Conservation (phyloP, 805 yeast genomes). For the Metschnikowia baotianmanensis region DNA sequence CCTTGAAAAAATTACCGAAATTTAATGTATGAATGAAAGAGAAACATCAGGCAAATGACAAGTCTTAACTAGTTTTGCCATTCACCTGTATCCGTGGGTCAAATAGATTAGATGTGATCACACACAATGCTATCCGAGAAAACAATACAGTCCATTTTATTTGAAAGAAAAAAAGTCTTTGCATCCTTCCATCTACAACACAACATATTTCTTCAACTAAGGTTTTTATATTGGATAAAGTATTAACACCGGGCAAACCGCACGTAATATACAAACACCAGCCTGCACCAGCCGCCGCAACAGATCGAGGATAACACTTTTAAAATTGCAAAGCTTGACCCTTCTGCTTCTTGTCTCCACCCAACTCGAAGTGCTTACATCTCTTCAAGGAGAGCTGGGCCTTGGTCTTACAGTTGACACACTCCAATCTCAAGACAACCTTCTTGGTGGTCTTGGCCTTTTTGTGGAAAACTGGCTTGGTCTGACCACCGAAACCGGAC, state of each 20-base stretch:
- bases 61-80: no score
- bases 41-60: no score
- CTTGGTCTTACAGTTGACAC: conserved; percentile 98
- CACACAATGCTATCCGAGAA: no score
- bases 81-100: no score
- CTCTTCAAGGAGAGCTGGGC: conserved; percentile 97
- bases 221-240: conserved; percentile 10
- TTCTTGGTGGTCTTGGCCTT: conserved; percentile 99
- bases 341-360: conserved; percentile 99
- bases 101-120: no score
- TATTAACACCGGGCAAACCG: conserved; percentile 13
- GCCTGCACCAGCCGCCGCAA: conserved; percentile 12
- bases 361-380: conserved; percentile 99
- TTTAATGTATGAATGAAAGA: no score
- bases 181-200: neutral
- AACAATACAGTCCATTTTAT: no score
- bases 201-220: neutral
- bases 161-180: no score
- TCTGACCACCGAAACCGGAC: conserved; percentile 99
- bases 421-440: conserved; percentile 98
- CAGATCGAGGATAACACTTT: conserved; percentile 21
- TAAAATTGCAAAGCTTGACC: conserved; percentile 99
- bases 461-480: conserved; percentile 99
- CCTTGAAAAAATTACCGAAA: no score
- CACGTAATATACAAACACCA: conserved; percentile 11